Base-by-base conservation (phyloP, 2,329 filamentous ascomycete genomes). In the Teratosphaeria epicoccoides region DNA sequence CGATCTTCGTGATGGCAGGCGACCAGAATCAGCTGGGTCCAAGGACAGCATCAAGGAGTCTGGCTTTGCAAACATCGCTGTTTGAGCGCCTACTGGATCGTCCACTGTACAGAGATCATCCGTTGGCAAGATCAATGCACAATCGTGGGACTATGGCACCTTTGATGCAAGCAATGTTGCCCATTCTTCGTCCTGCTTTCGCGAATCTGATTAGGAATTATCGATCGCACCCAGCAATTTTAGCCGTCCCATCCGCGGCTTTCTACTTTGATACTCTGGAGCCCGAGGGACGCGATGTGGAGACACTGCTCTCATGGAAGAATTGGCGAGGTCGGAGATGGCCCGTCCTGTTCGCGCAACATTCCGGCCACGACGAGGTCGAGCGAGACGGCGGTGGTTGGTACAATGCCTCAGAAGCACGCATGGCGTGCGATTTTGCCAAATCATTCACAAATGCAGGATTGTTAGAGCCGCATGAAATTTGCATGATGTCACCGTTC, bases 401-500 rank as follows among this genome's bases (percentile, higher is more conserved):
- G 61, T 63, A 56, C 55, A 62, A 63, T 17, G 10, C 55, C 1
- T 43, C 46, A 7, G 60, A 63, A 53, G 61, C 60, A 11, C 33
- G 52, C 7, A 46, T 58, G 14, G 60, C 61, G 6, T 46, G 58
- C 4, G 20, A 51, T 9, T 49, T 47, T 43, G 60, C 60, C 22
- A 23, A 50, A 14, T 63, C 60, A 7, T 55, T 63, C 23, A 11
- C 59, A 23, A 24, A 49, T n/a, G 43, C 54, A 14, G 50, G 55
- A 11, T 24, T 59, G n/a, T 24, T 60, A 6, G 22, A 52, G 24
- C 46, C 51, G 29, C 26, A 46, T 20, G 57, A 63, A 3, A 58
- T 63, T 24, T 63, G 61, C 53, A 59, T 63, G 51, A 63, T 62
- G 55, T 59, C 56, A 24, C 61, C 61, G 24, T 63, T 63, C 54